A percentile compares a stretch with the other conserved stretches of the same genome.
phyloP scores from a whole-genome alignment of 164 flowering plant species.

The Hamamelis virginiana region DNA sequence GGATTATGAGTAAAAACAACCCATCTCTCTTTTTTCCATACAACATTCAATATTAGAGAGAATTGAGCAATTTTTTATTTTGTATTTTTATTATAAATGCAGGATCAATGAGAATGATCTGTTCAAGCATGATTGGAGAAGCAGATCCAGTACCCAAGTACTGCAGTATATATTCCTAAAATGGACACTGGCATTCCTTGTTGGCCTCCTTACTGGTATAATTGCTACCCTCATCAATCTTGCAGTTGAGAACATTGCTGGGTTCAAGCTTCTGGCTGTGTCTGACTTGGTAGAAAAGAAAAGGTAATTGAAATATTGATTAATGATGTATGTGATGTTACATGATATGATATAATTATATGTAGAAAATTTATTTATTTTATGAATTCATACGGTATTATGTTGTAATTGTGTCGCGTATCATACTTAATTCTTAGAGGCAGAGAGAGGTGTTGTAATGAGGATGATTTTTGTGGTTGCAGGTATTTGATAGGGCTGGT shows the following conservation, averaged over 20 bases:
- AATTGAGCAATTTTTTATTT: constrained; percentile 3
- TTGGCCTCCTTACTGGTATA: constrained; percentile 81
- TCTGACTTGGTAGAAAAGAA: constrained; percentile 35
- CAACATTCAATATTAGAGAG: background rate
- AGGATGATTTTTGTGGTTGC: constrained; percentile 21
- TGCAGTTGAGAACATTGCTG: constrained; percentile 88
- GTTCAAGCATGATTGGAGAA: constrained; percentile 97
- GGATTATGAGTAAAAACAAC: constrained; percentile 72
- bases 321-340: too few species aligned
- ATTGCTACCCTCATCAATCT: constrained; percentile 82
- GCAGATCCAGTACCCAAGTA: constrained; percentile 68
- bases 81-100: constrained; percentile 15
- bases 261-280: constrained; percentile 66
- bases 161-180: constrained; percentile 76
- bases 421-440: too few species aligned
- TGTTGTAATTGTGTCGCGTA: too few species aligned
- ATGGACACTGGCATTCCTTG: constrained; percentile 75
- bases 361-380: too few species aligned
- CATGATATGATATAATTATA: too few species aligned
- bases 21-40: background rate
- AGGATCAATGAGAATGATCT: constrained; percentile 95
- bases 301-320: constrained; percentile 29
- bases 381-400: too few species aligned
- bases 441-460: background rate
- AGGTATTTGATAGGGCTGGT: constrained; percentile 65